Conservation (phyloP, 257 asterid species). For the Jacaranda copaia region DNA sequence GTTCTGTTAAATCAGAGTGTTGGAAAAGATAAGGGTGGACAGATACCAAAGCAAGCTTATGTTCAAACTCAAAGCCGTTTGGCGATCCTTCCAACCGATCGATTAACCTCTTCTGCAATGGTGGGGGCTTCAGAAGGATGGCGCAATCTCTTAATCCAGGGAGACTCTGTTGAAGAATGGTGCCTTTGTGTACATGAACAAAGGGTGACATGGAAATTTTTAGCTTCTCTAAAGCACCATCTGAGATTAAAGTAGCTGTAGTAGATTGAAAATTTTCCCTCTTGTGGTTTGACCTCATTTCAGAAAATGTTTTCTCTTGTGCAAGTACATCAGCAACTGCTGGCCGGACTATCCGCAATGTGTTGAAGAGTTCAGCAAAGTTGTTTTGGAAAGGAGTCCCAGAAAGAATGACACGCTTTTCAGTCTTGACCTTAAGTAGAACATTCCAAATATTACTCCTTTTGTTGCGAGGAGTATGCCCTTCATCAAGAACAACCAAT, state of each 20-base stretch:
- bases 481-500: slow-evolving; percentile 67
- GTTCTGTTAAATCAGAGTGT: slow-evolving; percentile 28
- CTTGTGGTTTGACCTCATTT: slow-evolving; percentile 28
- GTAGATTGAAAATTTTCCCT: slow-evolving; percentile 5
- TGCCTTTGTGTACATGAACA: slow-evolving; percentile 70
- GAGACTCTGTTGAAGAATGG: slow-evolving; percentile 54
- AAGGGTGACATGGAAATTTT: slow-evolving; percentile 56
- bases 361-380: slow-evolving; percentile 64
- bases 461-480: slow-evolving; percentile 67
- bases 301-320: slow-evolving; percentile 40
- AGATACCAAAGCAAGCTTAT: slow-evolving; percentile 50
- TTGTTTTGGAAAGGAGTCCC: slow-evolving; percentile 82
- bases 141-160: slow-evolving; percentile 66
- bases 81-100: slow-evolving; percentile 33
- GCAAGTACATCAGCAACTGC: slow-evolving; percentile 46
- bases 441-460: slow-evolving; percentile 61
- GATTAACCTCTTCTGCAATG: slow-evolving; percentile 53
- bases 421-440: slow-evolving; percentile 47
- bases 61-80: slow-evolving; percentile 43
- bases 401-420: slow-evolving; percentile 63
- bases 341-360: slow-evolving; percentile 59
- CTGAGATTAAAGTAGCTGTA: slow-evolving; percentile 25
- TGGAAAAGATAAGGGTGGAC: slow-evolving; percentile 55
- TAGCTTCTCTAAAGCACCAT: slow-evolving; percentile 43
- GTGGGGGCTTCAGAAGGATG: slow-evolving; percentile 54